A percentile compares a stretch with the other conserved stretches of the same genome.
Evolutionary conservation across 2,329 filamentous ascomycete genomes (phyloP).

Genomic region (Orbilia ellipsospora): DNA sequence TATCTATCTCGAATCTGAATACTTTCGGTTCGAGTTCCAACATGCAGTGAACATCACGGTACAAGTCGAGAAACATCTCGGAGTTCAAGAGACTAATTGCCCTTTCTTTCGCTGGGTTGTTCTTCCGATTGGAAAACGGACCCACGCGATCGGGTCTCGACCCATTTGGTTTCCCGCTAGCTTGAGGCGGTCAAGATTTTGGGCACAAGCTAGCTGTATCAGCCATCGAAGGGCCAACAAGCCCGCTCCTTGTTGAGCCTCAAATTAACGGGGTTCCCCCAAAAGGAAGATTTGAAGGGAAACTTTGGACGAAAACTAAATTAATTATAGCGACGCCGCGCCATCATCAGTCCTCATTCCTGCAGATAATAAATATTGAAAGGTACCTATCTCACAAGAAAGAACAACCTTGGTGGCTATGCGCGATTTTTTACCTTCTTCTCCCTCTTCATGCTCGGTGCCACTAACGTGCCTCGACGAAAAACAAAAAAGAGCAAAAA

Average conservation of each 20-base stretch:
- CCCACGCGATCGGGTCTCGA: slow-evolving; percentile 52
- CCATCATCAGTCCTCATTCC: slow-evolving; percentile 13
- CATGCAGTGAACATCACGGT: slow-evolving; percentile 27
- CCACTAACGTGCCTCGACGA: slow-evolving; percentile 28
- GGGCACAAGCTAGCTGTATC: slow-evolving; percentile 17
- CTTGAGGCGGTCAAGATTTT: slow-evolving; percentile 38
- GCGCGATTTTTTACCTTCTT: slow-evolving; percentile 42
- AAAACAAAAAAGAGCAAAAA: slow-evolving; percentile 10
- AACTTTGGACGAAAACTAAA: slow-evolving; percentile 7
- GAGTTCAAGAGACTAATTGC: slow-evolving; percentile 27
- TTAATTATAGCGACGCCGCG: slow-evolving; percentile 10
- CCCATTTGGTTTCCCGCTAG: slow-evolving; percentile 47
- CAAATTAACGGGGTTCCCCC: slow-evolving; percentile 38
- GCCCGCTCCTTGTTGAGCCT: slow-evolving; percentile 50
- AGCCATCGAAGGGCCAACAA: slow-evolving; percentile 24
- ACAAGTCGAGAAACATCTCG: slow-evolving; percentile 21
- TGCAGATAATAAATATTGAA: neutral
- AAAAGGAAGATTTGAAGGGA: slow-evolving; percentile 8
- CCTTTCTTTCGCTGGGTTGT: slow-evolving; percentile 6
- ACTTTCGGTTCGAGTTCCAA: slow-evolving; percentile 25
- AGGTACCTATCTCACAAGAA: too few relatives aligned
- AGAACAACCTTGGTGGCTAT: slow-evolving; percentile 5
- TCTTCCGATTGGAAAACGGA: slow-evolving; percentile 49
- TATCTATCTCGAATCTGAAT: slow-evolving; percentile 18
- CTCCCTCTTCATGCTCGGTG: slow-evolving; percentile 22